A percentile compares a stretch with the other conserved stretches of the same genome.
Conservation (phyloP, 2,329 filamentous ascomycete genomes). For the Mycocentrospora acerina region DNA sequence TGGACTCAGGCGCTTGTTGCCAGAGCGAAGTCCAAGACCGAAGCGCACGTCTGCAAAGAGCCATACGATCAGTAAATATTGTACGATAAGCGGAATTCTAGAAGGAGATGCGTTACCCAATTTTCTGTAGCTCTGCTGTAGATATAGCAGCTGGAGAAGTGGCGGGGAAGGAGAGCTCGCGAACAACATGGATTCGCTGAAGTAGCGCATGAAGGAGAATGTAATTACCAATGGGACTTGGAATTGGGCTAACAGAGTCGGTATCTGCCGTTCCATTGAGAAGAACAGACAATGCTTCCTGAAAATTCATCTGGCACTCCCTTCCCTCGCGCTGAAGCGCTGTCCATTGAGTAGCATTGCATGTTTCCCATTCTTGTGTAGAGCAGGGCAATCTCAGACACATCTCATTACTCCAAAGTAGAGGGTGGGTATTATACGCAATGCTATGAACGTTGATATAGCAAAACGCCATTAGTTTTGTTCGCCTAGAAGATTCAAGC, state of each 20-base stretch:
- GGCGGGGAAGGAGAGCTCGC: slow-evolving; percentile 27
- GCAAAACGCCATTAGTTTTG: slow-evolving; percentile 34
- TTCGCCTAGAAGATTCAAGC: slow-evolving; percentile 30
- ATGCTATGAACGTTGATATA: slow-evolving; percentile 38
- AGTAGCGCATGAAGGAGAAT: slow-evolving; percentile 33
- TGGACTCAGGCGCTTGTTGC: slow-evolving; percentile 39
- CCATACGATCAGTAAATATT: background rate
- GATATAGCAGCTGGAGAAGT: slow-evolving; percentile 21
- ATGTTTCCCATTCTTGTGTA: slow-evolving; percentile 29
- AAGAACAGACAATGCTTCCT: slow-evolving; percentile 29
- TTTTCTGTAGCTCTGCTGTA: slow-evolving; percentile 20
- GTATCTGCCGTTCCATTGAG: slow-evolving; percentile 17
- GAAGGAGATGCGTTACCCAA: slow-evolving; percentile 15
- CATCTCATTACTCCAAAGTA: slow-evolving; percentile 32
- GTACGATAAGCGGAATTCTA: background rate
- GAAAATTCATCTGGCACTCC: slow-evolving; percentile 30
- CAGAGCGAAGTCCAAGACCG: slow-evolving; percentile 39
- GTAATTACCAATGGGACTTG: slow-evolving; percentile 35
- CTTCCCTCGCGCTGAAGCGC: slow-evolving; percentile 24
- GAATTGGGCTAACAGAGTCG: slow-evolving; percentile 26
- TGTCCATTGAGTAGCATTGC: slow-evolving; percentile 28
- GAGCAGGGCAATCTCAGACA: slow-evolving; percentile 29
- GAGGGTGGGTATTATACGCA: slow-evolving; percentile 33
- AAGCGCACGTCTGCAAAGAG: slow-evolving; percentile 23
- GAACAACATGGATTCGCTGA: slow-evolving; percentile 31